Base-by-base conservation (phyloP, 2,329 filamentous ascomycete species). In the Monosporascus cannonballus region DNA sequence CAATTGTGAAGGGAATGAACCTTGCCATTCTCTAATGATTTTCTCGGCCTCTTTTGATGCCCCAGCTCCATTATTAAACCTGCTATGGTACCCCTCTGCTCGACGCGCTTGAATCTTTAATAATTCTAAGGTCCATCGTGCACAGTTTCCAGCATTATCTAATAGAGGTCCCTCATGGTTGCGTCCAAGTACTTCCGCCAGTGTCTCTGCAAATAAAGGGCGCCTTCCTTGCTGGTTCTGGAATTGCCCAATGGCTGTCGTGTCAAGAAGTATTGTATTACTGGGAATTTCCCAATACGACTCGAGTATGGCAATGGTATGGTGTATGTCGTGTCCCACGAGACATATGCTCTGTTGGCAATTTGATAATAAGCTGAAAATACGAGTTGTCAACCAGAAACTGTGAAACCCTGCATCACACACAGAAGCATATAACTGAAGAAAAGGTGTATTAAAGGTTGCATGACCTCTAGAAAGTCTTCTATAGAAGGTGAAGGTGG, bases 231-330 rank as follows among this genome's bases (percentile, higher is more conserved):
- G 3, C 3, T 4, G 9, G 18, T 51, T 34, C 27, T 57, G 59
- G 9, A 48, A 1, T 17, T 57, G 56, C 54, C 54, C 60, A 44
- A 61, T 56, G 20, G 45, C 55, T n/a, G 54, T 41, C 0, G 56
- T 59, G 38, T 61, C 57, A 2, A 61, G 37, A 4, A 51, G 1
- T 1, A 15, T 14, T 0, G 24, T 8, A 8, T 46, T 34, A 0
- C 15, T n/a, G 1, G 57, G 51, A 2, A 51, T 37, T 22, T 47
- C 22, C 59, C 59, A 59, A 8, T 58, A 22, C 1, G 34, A 1
- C 17, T 25, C 22, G 1, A 59, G 47, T 1, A 48, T 6, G 0
- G n/a, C 0, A 5, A 56, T 2, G 2, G 11, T 20, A 17, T 17
- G 18, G 2, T 9, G 1, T 15, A 56, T 52, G 0, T 22, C 49